Conservation (phyloP, 2,329 filamentous ascomycete genomes). For the Stemphylium vesicarium region DNA sequence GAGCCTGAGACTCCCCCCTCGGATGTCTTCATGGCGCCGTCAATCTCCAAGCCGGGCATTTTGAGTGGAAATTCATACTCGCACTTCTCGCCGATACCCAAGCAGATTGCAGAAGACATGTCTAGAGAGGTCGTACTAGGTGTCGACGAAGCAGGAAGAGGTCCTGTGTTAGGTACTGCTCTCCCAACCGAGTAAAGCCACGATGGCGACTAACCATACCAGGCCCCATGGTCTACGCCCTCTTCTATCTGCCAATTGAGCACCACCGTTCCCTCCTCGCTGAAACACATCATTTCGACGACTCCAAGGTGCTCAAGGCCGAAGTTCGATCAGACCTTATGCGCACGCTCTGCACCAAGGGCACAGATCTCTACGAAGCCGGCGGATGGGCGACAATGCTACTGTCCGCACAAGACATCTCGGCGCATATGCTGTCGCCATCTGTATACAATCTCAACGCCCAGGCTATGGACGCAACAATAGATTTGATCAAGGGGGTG, state of each 20-base stretch:
- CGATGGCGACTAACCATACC: conserved; percentile 45
- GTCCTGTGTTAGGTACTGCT: conserved; percentile 80
- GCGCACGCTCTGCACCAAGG: conserved; percentile 71
- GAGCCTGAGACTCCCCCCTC: conserved; percentile 45
- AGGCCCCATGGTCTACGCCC: conserved; percentile 71
- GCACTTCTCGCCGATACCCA: conserved; percentile 55
- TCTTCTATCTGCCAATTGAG: conserved; percentile 74
- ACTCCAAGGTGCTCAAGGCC: conserved; percentile 89
- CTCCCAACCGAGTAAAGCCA: conserved; percentile 37
- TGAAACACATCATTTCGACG: conserved; percentile 83
- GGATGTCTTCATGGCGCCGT: conserved; percentile 56
- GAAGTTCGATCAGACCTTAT: conserved; percentile 76
- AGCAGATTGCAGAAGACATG: conserved; percentile 50
- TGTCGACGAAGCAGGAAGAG: conserved; percentile 91
- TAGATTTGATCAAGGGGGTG: conserved; percentile 79
- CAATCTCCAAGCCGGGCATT: conserved; percentile 50
- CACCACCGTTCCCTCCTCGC: conserved; percentile 75
- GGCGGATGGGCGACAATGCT: conserved; percentile 86
- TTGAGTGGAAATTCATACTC: conserved; percentile 56
- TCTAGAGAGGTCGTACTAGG: conserved; percentile 75
- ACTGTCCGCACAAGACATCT: conserved; percentile 84
- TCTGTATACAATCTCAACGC: conserved; percentile 87
- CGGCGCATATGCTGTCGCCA: conserved; percentile 75
- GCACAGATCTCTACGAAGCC: conserved; percentile 62
- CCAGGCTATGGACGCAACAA: conserved; percentile 91